Percentiles rank a stretch among this genome's conserved stretches.
Evolutionary conservation across 495 filamentous ascomycete species (phyloP).

Genomic region (Pyronema omphalodes): DNA sequence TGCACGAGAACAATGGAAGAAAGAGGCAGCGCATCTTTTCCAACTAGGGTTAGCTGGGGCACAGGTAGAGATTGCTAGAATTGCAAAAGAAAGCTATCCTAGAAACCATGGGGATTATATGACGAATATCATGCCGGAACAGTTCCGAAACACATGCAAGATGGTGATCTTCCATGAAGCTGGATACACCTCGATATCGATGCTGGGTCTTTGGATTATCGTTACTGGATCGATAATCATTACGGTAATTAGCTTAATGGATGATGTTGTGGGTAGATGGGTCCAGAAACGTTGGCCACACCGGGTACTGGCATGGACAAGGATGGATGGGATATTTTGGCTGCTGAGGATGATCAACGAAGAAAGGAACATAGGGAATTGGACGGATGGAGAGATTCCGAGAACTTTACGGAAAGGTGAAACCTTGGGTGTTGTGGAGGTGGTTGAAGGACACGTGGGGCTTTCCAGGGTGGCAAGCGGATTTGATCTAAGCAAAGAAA

Average conservation of each 20-base stretch:
- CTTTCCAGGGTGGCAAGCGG: not conserved
- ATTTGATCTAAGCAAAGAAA: not conserved
- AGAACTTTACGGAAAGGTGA: not conserved
- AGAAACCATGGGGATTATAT: not conserved
- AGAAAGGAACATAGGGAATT: not conserved
- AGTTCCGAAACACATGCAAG: not conserved
- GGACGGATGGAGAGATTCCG: not conserved
- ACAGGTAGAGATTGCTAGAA: not conserved
- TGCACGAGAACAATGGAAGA: conserved; percentile 2
- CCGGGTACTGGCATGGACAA: not conserved
- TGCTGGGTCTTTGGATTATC: not conserved
- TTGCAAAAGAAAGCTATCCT: not conserved
- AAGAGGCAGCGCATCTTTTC: not conserved
- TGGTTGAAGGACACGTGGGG: not conserved
- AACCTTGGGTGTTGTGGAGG: not conserved
- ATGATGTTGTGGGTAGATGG: not conserved
- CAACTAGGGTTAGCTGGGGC: not conserved
- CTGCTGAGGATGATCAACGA: not conserved
- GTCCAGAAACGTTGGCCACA: not conserved
- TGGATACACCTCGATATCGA: not conserved
- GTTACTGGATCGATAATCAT: not conserved
- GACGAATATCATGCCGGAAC: not conserved
- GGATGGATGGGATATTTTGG: not conserved
- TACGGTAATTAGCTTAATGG: not conserved
- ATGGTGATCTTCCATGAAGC: conserved; percentile 1